Conservation (phyloP, 1,284 basidiomycete species). For the Kwoniella shivajii region DNA sequence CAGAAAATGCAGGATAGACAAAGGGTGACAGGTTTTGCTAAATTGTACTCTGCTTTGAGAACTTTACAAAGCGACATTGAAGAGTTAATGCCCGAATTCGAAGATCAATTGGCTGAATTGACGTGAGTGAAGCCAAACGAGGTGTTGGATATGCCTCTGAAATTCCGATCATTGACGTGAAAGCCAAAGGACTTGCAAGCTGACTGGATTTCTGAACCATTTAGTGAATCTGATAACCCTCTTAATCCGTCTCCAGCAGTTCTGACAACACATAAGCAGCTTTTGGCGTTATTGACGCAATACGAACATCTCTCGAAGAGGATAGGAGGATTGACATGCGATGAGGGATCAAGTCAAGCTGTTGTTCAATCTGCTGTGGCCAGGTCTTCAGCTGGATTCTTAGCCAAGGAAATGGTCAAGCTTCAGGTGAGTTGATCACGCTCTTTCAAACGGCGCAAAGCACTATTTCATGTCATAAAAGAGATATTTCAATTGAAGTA, state of each 20-base stretch:
- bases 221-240: constrained; percentile 17
- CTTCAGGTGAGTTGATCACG: constrained; percentile 30
- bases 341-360: constrained; percentile 72
- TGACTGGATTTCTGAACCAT: background rate
- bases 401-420: constrained; percentile 69
- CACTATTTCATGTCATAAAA: too few species aligned
- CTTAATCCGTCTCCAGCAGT: constrained; percentile 61
- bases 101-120: constrained; percentile 64
- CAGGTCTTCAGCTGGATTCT: constrained; percentile 73
- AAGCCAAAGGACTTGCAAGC: background rate
- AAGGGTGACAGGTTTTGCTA: constrained; percentile 65
- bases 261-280: constrained; percentile 69
- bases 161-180: background rate
- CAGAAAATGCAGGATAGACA: constrained; percentile 74
- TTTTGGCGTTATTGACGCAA: constrained; percentile 78
- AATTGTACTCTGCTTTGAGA: constrained; percentile 73
- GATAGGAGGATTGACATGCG: constrained; percentile 70
- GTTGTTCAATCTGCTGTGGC: constrained; percentile 80
- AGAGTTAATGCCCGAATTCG: constrained; percentile 67
- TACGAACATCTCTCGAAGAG: constrained; percentile 88
- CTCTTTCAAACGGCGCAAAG: background rate
- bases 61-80: constrained; percentile 76
- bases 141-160: too few species aligned
- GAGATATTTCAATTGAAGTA: background rate
- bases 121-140: constrained; percentile 54